These are phyloP conservation scores for Yamadazyma mexicana DNA, from an alignment of 1,139 yeast genomes.

Conservation along the genomic window DNA sequence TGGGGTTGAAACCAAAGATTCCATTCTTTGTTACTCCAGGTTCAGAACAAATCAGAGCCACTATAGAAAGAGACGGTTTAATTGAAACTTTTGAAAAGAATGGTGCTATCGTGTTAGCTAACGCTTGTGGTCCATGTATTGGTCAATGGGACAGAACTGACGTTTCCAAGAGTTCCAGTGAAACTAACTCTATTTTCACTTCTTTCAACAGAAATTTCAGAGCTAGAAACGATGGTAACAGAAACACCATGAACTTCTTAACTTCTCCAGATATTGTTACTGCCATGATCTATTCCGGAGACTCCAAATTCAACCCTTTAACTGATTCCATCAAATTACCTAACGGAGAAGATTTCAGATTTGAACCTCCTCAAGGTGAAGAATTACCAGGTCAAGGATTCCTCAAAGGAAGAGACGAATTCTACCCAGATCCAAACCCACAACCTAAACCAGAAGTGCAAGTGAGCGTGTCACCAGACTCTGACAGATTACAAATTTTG, in stretches of 20 bases:
- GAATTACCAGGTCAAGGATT: conserved; percentile 85
- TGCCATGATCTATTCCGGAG: conserved; percentile 93
- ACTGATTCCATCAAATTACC: conserved; percentile 68
- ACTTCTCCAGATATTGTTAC: conserved; percentile 98
- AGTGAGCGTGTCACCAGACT: conserved; percentile 73
- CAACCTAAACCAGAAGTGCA: conserved; percentile 66
- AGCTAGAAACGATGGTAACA: conserved; percentile 97
- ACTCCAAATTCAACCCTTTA: conserved; percentile 83
- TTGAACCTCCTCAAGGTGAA: conserved; percentile 75
- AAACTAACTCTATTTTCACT: conserved; percentile 82
- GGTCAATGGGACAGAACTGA: conserved; percentile 85
- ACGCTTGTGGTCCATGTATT: conserved; percentile 22
- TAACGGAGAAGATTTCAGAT: conserved; percentile 71
- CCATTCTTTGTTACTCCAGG: conserved; percentile 97
- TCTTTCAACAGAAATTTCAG: conserved; percentile 96
- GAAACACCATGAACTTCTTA: conserved; percentile 93
- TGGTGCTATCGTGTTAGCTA: conserved; percentile 90
- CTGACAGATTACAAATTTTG: conserved; percentile 72
- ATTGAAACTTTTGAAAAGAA: conserved; percentile 74
- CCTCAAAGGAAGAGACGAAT: conserved; percentile 75
- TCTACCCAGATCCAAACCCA: conserved; percentile 84
- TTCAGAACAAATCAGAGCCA: conserved; percentile 97
- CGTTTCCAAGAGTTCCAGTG: conserved; percentile 64
- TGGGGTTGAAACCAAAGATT: conserved; percentile 87
- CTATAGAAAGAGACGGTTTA: conserved; percentile 92